These are phyloP conservation scores for Elsinoe necatrix DNA, from an alignment of 2,329 filamentous ascomycete genomes.

Conservation along the genomic window DNA sequence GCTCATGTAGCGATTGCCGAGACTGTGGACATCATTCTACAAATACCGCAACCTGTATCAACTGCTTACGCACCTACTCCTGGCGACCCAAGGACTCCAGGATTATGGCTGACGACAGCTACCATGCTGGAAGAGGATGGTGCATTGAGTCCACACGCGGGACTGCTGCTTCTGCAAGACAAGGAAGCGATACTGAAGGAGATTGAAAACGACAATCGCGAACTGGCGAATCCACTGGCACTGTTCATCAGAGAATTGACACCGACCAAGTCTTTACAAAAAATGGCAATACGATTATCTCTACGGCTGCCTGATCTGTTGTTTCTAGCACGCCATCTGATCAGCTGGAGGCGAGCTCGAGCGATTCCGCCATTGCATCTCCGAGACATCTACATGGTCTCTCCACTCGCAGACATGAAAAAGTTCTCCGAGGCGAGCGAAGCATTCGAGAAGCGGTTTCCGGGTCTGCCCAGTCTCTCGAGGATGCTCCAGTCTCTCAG, in stretches of 20 bases:
- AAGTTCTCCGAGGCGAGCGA: constrained; percentile 60
- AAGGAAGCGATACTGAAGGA: constrained; percentile 69
- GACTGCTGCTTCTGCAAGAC: constrained; percentile 74
- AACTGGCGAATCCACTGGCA: constrained; percentile 66
- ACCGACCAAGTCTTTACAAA: constrained; percentile 59
- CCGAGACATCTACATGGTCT: constrained; percentile 83
- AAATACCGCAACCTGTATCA: constrained; percentile 55
- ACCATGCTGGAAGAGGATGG: constrained; percentile 65
- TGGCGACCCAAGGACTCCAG: constrained; percentile 60
- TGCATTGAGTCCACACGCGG: constrained; percentile 72
- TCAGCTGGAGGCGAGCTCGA: constrained; percentile 90
- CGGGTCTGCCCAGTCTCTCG: constrained; percentile 70
- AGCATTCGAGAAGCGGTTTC: constrained; percentile 70
- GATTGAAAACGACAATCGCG: constrained; percentile 60
- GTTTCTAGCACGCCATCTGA: constrained; percentile 82
- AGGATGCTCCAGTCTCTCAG: constrained; percentile 83
- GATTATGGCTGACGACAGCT: constrained; percentile 80
- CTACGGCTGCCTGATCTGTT: constrained; percentile 75
- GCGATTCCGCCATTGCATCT: constrained; percentile 85
- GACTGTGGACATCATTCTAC: constrained; percentile 51
- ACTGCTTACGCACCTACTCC: constrained; percentile 64
- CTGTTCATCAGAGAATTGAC: constrained; percentile 57
- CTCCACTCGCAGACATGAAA: constrained; percentile 74
- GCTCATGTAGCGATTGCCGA: constrained; percentile 71
- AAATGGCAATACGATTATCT: constrained; percentile 58